Base-by-base conservation (phyloP, 2,329 filamentous ascomycete species). In the Alternaria viburni region DNA sequence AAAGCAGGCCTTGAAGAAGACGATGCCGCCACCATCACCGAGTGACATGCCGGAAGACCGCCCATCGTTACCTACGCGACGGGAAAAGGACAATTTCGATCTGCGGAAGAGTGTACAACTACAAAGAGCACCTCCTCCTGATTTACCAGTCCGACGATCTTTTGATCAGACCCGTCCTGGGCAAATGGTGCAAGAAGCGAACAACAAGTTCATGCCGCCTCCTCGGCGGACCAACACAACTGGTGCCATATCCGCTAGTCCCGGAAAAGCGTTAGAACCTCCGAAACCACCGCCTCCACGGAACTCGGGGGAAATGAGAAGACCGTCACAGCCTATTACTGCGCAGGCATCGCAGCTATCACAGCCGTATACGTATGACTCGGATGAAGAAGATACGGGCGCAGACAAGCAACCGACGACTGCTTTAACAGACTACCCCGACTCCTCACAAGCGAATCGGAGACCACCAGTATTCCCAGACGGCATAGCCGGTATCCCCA, bases 371-470 rank as follows among this genome's bases (percentile, higher is more conserved):
- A 73, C 47, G 7, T 81, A 85, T 56, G 84, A 86, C 51, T 86
- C 85, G 7, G 85, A 87, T 62, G 86, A 86, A 8, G 71, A 71
- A 11, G 83, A 86, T 25, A 74, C 77, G 8, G 62, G 75, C 6
- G 64, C 58, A 19, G 69, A 77, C 0, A 85, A 86, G 30, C 86
- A 88, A 44, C 77, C 85, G 1, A 78, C 84, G 13, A 84, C 88
- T 83, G 54, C 82, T 83, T 61, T 80, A 19, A 87, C 86, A 9
- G 87, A 92, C 54, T 97, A 92, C 76, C 96, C 96, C 0, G 94
- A 99, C 79, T 85, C 91, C 2, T 92, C 93, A 2, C 90, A 91
- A 68, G 88, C 93, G 3, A 99, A 97, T 75, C 89, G 96, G 54
- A 88, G 93, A 52, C 91, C 93, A 15, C 96, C 96, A 0, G 87